Base-by-base conservation (phyloP, 108 stramenopile genomes). In the Chaetoceros muelleri region DNA sequence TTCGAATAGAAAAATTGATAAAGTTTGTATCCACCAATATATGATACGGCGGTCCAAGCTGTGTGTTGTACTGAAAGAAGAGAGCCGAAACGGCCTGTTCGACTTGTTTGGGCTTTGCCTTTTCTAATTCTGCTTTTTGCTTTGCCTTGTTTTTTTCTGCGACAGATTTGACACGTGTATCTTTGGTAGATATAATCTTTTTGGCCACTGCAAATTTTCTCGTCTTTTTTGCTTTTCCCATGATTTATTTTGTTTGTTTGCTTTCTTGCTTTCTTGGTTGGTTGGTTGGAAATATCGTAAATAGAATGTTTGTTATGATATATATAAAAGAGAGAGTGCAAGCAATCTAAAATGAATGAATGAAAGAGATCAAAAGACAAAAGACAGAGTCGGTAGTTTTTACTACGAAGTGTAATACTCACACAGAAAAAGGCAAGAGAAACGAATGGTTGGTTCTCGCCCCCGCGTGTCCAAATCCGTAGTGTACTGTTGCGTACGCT, bases 21-120 rank as follows among this genome's bases (percentile, higher is more conserved):
- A 98, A 98, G 75, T 99, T 99, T 27, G 99, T 99, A 74, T 99
- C 99, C 25, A 99, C 84, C 22, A 99, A 64, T 3, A 99, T 81
- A 67, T 96, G 94, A 64, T 98, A 99, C 25, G 98, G 98, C 19
- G 98, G 98, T 19, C 98, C 98, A 24, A 99, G 74, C 45, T 95
- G 93, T 24, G 88, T 88, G 70, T 99, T 99, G 85, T 97, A 91
- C 52, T 86, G 78, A 71, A 99, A 99, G 70, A 96, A 99, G 63
- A 99, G 76, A 45, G 94, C 81, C 8, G 94, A 82, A 25, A 87
- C 75, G 46, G 80, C 80, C 60, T 93, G 89, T 46, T 86, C 91
- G 28, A 97, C 85, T 30, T 93, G 83, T 2, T 81, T 74, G 2
- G 84, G 84, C 62, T 75, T 76, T 52, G 57, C 47, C 53, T 64